Base-by-base conservation (phyloP, 257 asterid species). In the Striga asiatica region DNA sequence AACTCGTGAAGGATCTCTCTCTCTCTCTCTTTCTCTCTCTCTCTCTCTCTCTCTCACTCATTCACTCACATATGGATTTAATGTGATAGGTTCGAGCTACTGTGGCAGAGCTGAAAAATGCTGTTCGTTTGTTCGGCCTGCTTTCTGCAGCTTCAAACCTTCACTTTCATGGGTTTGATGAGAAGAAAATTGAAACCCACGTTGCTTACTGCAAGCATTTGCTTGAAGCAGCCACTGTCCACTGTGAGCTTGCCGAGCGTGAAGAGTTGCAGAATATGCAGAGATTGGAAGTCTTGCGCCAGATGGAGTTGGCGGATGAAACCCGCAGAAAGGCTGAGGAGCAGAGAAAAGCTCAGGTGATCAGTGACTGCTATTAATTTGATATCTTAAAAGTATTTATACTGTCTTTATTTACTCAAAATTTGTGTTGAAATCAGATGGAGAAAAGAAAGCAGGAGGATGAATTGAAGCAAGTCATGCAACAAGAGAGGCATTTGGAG, bases 371-470 rank as follows among this genome's bases (percentile, higher is more conserved):
- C 29, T 42, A 42, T 51, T 58, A 13, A 51, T 24, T 55, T 17
- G 9, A n/a, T 63, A 5, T 47, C 29, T 6, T n/a, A 12, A n/a
- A 35, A 17, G 18, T 16, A n/a, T 24, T 17, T 28, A 11, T 22
- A 13, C 54, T 41, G 13, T 66, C 51, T 43, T 61, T 57, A 21
- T 45, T 62, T 56, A 60, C 79, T 73, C 47, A 72, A 45, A n/a
- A 1, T 12, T 31, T 34, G 25, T 29, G 11, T 62, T 63, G 25
- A 24, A 34, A 51, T 54, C 81, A 91, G 97, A 50, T 88, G 84
- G 97, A 92, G 80, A 84, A 80, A 72, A 74, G 99, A 65, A 92
- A 92, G 62, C 94, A 77, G 66, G 99, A 92, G 78, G 99, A 92
- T 47, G 99, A 92, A 52, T 70, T 84, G 67, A 91, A 82, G 74